These are phyloP conservation scores for Claviceps spartinae DNA, from an alignment of 2,329 filamentous ascomycete species.

Conservation along the genomic window DNA sequence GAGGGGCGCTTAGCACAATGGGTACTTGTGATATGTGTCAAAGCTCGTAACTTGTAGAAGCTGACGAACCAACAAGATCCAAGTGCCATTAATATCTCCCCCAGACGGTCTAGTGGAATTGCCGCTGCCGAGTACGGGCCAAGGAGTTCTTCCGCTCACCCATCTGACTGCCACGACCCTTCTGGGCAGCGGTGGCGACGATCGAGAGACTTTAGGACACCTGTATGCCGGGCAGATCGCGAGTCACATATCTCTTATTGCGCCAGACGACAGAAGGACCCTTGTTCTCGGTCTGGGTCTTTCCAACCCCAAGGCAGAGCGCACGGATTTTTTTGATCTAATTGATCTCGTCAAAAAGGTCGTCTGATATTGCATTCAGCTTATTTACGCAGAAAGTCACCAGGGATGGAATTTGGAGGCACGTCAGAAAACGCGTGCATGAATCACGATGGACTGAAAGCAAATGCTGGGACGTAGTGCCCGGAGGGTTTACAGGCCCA, in stretches of 20 bases:
- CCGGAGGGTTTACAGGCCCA: not conserved
- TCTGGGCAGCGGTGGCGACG: slow-evolving; percentile 66
- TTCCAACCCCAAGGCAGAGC: slow-evolving; percentile 32
- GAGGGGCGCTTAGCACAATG: slow-evolving; percentile 79
- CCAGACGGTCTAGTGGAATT: slow-evolving; percentile 51
- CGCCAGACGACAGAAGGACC: slow-evolving; percentile 49
- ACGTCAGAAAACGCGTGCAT: not conserved
- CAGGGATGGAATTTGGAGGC: not conserved
- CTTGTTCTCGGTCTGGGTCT: slow-evolving; percentile 50
- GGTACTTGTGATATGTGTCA: slow-evolving; percentile 38
- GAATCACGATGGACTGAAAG: not conserved
- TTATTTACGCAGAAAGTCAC: not conserved
- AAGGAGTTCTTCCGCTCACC: slow-evolving; percentile 55
- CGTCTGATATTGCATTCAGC: slow-evolving; percentile 19
- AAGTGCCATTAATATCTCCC: slow-evolving; percentile 62
- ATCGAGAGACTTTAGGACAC: slow-evolving; percentile 73
- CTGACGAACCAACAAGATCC: slow-evolving; percentile 38
- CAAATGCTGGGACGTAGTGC: not conserved
- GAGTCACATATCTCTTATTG: slow-evolving; percentile 58
- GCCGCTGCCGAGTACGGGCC: slow-evolving; percentile 32
- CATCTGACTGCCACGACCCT: slow-evolving; percentile 79
- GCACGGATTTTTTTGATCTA: slow-evolving; percentile 50
- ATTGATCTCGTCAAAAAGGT: slow-evolving; percentile 49
- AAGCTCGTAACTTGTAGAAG: not conserved
- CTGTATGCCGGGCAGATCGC: slow-evolving; percentile 83